Base-by-base conservation (phyloP, 345 rosid genomes). In the Eucalyptus urophylla region DNA sequence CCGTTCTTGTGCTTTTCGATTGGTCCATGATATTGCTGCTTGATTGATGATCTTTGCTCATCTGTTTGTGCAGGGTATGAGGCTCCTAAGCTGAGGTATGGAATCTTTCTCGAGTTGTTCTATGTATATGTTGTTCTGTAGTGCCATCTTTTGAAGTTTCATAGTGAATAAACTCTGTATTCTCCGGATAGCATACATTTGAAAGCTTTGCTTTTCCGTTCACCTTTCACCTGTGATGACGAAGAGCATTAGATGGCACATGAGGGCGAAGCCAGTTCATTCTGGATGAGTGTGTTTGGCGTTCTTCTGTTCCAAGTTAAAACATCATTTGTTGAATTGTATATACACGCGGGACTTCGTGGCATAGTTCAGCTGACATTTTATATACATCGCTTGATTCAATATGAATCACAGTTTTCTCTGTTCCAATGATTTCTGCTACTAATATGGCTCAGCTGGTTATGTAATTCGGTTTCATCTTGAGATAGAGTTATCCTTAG, bases 51-150 rank as follows among this genome's bases (percentile, higher is more conserved):
- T 25, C 44, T 49, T 33, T 33, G 65, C 37, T 51, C 44, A 51
- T 51, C 60, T 33, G 37, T 86, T 88, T 37, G 29, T 90, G 90
- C 91, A 93, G 94, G 95, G 43, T 93, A 81, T 80, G 95, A 93
- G 92, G 94, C 94, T 80, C 95, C 94, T n/a, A 93, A 89, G 65
- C 90, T 92, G 88, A 92, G 94, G 95, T 91, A 91, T 85, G 33
- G 45, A 51, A 56, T 11, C 60, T 33, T 86, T 56, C 44, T 33
- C 27, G 6, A 86, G 60, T 86, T 86, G 45, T 72, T 72, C 81
- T 72, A 72, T 19, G 45, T 33, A 17, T 72, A 9, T 72, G 25
- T 33, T 72, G 44, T 72, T 33, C 44, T 72, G 19, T 72, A 33
- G 81, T 19, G 81, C 45, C 81, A 10, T 72, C 45, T 37, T 72